These are phyloP conservation scores for Solanum ossicruentum DNA, from an alignment of 257 asterid species.

Conservation along the genomic window DNA sequence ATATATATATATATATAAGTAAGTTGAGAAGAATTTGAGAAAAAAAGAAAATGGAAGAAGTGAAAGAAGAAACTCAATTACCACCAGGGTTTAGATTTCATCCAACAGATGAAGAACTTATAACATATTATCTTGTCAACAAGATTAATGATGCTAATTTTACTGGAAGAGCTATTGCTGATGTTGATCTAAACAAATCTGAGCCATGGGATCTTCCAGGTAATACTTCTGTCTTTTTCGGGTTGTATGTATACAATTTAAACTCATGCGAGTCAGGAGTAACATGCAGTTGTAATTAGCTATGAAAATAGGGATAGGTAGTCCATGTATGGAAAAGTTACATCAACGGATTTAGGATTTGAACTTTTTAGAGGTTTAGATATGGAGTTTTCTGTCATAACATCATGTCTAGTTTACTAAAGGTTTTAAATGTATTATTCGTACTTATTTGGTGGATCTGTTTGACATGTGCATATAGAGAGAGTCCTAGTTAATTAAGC, in stretches of 20 bases:
- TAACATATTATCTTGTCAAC: slow-evolving; percentile 62
- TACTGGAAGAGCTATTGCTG: slow-evolving; percentile 71
- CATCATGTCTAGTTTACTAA: not conserved
- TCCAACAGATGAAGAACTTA: slow-evolving; percentile 82
- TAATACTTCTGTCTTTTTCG: not conserved
- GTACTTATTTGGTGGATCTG: not conserved
- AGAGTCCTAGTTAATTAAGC: not conserved
- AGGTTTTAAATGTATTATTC: not conserved
- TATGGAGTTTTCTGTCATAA: not conserved
- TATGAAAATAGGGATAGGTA: not conserved
- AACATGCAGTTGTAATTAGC: not conserved
- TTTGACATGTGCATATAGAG: not conserved
- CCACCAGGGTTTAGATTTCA: slow-evolving; percentile 94
- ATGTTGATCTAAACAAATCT: slow-evolving; percentile 86
- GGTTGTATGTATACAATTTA: not conserved
- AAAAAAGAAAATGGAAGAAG: slow-evolving; percentile 34
- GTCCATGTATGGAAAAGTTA: not conserved
- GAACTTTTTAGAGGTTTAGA: not conserved
- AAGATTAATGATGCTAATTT: slow-evolving; percentile 67
- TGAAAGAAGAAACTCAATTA: slow-evolving; percentile 40
- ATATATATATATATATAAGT: not conserved
- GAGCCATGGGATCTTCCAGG: slow-evolving; percentile 99
- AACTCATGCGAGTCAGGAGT: not conserved
- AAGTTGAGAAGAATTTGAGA: not conserved
- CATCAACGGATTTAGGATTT: not conserved